phyloP scores from a whole-genome alignment of 306 rosid genomes.

The Prunus davidiana region DNA sequence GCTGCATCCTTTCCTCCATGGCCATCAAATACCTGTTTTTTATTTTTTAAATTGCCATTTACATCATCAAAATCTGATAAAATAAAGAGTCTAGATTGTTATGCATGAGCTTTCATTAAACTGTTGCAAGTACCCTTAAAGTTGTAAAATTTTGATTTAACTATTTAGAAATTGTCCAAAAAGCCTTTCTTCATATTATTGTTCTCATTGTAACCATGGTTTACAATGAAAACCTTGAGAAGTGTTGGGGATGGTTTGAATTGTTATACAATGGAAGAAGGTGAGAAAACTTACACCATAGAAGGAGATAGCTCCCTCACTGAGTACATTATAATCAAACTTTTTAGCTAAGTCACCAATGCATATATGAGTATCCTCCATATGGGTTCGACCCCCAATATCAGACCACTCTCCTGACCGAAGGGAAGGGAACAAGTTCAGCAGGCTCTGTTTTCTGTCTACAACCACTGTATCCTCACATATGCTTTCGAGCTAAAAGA shows the following conservation, averaged over 20 bases:
- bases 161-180: too few species aligned
- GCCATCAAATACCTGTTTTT: slow-evolving; percentile 85
- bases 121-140: background rate
- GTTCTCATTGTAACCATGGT: too few species aligned
- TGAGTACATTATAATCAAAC: slow-evolving; percentile 37
- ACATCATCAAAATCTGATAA: slow-evolving; percentile 11
- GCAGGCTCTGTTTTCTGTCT: slow-evolving; percentile 52
- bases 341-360: slow-evolving; percentile 73
- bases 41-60: slow-evolving; percentile 14
- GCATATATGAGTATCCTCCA: slow-evolving; percentile 96
- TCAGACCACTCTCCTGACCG: slow-evolving; percentile 96
- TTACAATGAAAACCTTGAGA: background rate
- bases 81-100: background rate
- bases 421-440: slow-evolving; percentile 55
- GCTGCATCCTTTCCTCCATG: slow-evolving; percentile 93
- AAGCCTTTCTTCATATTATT: too few species aligned
- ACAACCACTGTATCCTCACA: slow-evolving; percentile 62
- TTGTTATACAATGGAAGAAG: background rate
- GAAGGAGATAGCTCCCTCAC: slow-evolving; percentile 69
- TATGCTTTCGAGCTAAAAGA: slow-evolving; percentile 80
- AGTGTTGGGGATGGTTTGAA: background rate
- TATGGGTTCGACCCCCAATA: slow-evolving; percentile 63
- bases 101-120: background rate
- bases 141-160: too few species aligned
- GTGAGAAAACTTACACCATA: slow-evolving; percentile 72